These are phyloP conservation scores for Tylopilus sp. DNA, from an alignment of 768 basidiomycete species.

Conservation along the genomic window DNA sequence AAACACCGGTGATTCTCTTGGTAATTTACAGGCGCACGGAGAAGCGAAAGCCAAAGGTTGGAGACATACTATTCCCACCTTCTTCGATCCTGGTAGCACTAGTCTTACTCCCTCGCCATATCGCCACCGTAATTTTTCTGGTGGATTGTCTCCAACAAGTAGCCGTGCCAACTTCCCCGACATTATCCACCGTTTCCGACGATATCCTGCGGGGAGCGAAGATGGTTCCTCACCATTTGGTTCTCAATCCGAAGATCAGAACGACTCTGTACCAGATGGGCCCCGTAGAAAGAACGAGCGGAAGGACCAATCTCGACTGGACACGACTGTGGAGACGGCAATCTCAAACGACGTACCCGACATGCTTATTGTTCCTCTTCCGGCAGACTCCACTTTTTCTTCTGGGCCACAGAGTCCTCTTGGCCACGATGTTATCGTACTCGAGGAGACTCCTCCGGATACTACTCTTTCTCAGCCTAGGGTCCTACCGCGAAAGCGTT, in stretches of 20 bases:
- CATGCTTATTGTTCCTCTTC: slow-evolving; percentile 3
- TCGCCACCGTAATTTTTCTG: slow-evolving; percentile 22
- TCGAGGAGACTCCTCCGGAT: neutral
- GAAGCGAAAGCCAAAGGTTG: slow-evolving; percentile 34
- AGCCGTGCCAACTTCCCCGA: slow-evolving; percentile 41
- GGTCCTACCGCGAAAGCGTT: slow-evolving; percentile 2
- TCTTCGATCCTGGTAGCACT: slow-evolving; percentile 33
- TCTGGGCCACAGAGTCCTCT: neutral
- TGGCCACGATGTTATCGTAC: slow-evolving; percentile 3
- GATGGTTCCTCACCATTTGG: slow-evolving; percentile 43
- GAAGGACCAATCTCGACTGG: slow-evolving; percentile 25
- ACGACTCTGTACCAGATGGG: slow-evolving; percentile 23
- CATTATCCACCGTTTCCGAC: slow-evolving; percentile 34
- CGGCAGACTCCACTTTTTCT: slow-evolving; percentile 1
- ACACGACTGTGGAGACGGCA: slow-evolving; percentile 11
- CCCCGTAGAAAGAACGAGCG: slow-evolving; percentile 6
- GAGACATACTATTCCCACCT: slow-evolving; percentile 27
- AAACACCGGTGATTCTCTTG: slow-evolving; percentile 44
- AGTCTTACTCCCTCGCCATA: slow-evolving; percentile 35
- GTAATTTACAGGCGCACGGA: slow-evolving; percentile 43
- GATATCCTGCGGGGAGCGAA: slow-evolving; percentile 41
- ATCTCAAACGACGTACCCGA: slow-evolving; percentile 4
- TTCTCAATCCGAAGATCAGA: slow-evolving; percentile 44
- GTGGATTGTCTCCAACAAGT: slow-evolving; percentile 42
- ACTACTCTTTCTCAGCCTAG: neutral